Evolutionary conservation across 768 basidiomycete genomes (phyloP), one percentile per base, ranked within the genome.

Genomic region (Pulveroboletus sp.): DNA sequence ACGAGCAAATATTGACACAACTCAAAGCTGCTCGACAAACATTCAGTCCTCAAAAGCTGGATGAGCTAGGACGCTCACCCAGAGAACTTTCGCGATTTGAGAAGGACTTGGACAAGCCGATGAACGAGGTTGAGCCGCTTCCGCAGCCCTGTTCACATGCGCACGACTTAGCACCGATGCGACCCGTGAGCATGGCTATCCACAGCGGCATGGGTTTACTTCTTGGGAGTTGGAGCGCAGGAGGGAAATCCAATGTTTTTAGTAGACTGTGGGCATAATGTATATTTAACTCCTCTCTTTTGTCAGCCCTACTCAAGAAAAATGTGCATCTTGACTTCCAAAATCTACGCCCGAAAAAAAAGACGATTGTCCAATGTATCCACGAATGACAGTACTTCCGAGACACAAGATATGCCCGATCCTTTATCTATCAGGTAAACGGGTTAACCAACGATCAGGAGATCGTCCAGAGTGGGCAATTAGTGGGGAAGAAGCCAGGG

Each of bases 81-180:
- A 75, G 85, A 21, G 73, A 81, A 55, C 77, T 86, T 15, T 89
- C 86, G 11, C 83, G 85, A 33, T 86, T 88, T 63, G 87, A 90
- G 64, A 80, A 82, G 40, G 85, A 90, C 51, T 71, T 90, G 44
- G 77, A 79, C 51, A 76, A 75, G 46, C 76, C 82, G 56, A 21
- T 75, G 76, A 51, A 43, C 76, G 43, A 71, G 51, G 30, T 68
- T 71, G 12, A 68, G 65, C 61, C 67, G 9, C 73, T 90, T n/a
- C 73, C 76, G 7, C 86, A 89, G 63, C 88, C 89, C 3, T 84
- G 81, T 51, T 86, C 87, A 8, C 88, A 91, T 65, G 83, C 88
- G 1, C 89, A 78, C 57, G 89, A 91, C 62, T 80, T 82, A 15
- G 76, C 81, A 15, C 82, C 85, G 17, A 85, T 88, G 81, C 71